Percentiles rank a stretch among this genome's conserved stretches.
Evolutionary conservation across 116 monocot species (phyloP).

Genomic region (Dioscorea cayenensis): DNA sequence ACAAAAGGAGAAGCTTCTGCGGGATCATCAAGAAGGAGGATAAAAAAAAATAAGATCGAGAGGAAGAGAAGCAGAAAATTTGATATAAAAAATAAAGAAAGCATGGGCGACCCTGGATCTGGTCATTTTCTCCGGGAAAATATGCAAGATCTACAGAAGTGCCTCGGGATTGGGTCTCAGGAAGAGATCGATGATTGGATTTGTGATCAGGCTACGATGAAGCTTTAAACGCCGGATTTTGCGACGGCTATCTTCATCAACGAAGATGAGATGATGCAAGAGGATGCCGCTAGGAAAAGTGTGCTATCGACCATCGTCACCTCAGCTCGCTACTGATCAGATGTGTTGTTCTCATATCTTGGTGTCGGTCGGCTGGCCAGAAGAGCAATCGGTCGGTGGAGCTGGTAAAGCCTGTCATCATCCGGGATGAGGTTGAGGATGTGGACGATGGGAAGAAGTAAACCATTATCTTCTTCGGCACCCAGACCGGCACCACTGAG

Average conservation of each 20-base stretch:
- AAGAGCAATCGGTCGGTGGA: constrained; percentile 17
- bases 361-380: constrained; percentile 23
- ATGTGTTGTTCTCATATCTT: constrained; percentile 25
- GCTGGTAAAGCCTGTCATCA: constrained; percentile 22
- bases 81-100: too few relatives aligned
- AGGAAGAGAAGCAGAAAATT: too few relatives aligned
- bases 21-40: too few relatives aligned
- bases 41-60: too few relatives aligned
- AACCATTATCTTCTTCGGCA: constrained; percentile 81
- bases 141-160: background rate
- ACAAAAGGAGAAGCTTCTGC: too few relatives aligned
- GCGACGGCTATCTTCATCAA: constrained; percentile 30
- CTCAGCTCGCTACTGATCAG: constrained; percentile 25
- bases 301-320: constrained; percentile 15
- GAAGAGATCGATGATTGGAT: too few relatives aligned
- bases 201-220: constrained; percentile 20
- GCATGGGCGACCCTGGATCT: too few relatives aligned
- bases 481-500: constrained; percentile 94
- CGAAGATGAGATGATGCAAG: constrained; percentile 12
- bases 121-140: too few relatives aligned
- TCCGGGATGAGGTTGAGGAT: constrained; percentile 31
- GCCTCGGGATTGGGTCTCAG: background rate
- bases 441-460: constrained; percentile 75
- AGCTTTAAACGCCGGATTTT: constrained; percentile 32
- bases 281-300: constrained; percentile 10